phyloP scores from a whole-genome alignment of 192 early-diverging fungal species.

The Coemansia sp. region DNA sequence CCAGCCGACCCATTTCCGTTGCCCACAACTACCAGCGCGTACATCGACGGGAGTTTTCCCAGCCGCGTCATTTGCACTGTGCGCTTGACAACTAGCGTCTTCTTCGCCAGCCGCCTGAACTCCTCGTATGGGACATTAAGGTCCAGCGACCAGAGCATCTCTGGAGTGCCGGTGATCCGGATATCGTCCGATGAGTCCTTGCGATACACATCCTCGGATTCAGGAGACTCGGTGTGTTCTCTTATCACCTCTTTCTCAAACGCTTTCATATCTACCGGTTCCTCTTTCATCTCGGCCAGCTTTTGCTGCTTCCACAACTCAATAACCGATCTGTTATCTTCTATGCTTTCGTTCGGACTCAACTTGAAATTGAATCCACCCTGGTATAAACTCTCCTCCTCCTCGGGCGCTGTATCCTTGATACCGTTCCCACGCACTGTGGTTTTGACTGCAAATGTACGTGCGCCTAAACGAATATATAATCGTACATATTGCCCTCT shows the following conservation, averaged over 20 bases:
- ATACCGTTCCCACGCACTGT: background rate
- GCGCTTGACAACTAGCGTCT: conserved; percentile 68
- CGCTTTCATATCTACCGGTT: conserved; percentile 7
- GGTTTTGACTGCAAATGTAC: conserved; percentile 4
- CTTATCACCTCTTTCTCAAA: conserved; percentile 2
- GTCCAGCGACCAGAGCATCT: conserved; percentile 49
- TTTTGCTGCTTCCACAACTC: conserved; percentile 50
- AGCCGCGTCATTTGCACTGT: conserved; percentile 76
- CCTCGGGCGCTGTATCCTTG: background rate
- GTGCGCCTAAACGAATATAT: background rate
- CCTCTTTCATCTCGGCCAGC: conserved; percentile 19
- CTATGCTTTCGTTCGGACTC: conserved; percentile 39
- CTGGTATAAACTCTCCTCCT: no score
- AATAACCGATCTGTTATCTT: conserved; percentile 44
- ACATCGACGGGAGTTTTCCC: conserved; percentile 79
- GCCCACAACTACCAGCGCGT: conserved; percentile 92
- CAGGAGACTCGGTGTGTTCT: no score
- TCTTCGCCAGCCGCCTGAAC: conserved; percentile 62
- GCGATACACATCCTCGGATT: background rate
- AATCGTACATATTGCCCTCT: background rate
- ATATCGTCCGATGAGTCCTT: conserved; percentile 10
- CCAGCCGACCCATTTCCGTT: conserved; percentile 92
- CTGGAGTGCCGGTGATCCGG: background rate
- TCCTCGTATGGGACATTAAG: conserved; percentile 56
- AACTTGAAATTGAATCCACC: conserved; percentile 15